Evolutionary conservation across 495 filamentous ascomycete genomes (phyloP).

Genomic region (Bacidia rubella): DNA sequence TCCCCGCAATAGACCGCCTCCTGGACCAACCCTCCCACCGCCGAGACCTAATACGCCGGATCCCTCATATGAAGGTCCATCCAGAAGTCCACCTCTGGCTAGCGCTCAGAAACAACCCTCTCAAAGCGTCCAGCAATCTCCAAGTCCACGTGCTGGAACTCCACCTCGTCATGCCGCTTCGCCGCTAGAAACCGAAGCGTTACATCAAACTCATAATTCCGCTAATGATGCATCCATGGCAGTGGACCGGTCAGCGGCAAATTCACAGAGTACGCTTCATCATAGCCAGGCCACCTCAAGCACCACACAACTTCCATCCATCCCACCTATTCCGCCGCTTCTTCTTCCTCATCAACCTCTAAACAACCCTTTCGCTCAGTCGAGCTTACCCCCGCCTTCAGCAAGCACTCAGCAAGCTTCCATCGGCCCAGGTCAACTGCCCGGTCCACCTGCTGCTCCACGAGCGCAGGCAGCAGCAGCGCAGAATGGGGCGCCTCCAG

Average conservation of each 20-base stretch:
- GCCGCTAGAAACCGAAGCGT: too few relatives aligned
- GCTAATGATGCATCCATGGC: too few relatives aligned
- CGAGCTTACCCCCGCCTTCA: not conserved
- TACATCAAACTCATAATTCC: too few relatives aligned
- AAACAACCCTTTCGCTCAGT: too few relatives aligned
- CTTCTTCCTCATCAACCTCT: not conserved
- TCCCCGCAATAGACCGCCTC: slow-evolving; percentile 1
- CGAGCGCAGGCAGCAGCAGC: slow-evolving; percentile 2
- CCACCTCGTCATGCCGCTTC: too few relatives aligned
- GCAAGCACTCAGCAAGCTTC: slow-evolving; percentile 12
- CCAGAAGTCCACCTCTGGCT: not conserved
- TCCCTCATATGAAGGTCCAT: not conserved
- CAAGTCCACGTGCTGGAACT: not conserved
- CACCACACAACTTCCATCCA: too few relatives aligned
- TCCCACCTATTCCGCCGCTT: not conserved
- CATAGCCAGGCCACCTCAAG: too few relatives aligned
- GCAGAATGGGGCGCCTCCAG: slow-evolving; percentile 6
- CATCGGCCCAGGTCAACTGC: not conserved
- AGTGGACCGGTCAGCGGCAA: too few relatives aligned
- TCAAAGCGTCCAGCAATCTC: not conserved
- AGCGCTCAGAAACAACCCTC: too few relatives aligned
- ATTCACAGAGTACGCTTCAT: too few relatives aligned
- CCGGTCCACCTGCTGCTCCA: not conserved
- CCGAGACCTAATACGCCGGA: slow-evolving; percentile 9
- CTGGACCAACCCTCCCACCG: not conserved